Evolutionary conservation across 371 early-diverging fungal genomes (phyloP).

Genomic region (Aphelidium insulamus): DNA sequence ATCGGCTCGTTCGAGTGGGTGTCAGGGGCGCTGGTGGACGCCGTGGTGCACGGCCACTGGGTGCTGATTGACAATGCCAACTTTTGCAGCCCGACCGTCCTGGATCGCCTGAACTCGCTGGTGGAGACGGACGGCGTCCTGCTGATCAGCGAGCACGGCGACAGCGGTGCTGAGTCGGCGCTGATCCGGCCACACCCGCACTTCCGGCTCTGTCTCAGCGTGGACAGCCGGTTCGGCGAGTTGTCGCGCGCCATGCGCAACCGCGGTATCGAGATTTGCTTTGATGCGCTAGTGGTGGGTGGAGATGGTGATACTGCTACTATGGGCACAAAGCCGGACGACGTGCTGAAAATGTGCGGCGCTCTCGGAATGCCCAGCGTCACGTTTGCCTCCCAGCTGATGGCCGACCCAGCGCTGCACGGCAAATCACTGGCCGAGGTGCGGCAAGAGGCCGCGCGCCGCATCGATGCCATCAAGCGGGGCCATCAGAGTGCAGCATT

Average conservation of each 20-base stretch:
- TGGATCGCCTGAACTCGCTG: slow-evolving; percentile 84
- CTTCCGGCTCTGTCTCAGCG: slow-evolving; percentile 96
- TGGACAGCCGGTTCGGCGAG: slow-evolving; percentile 85
- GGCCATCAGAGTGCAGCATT: too few relatives aligned
- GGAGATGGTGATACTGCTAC: too few relatives aligned
- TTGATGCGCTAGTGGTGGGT: too few relatives aligned
- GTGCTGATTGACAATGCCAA: slow-evolving; percentile 97
- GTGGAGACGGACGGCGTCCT: slow-evolving; percentile 76
- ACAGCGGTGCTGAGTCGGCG: slow-evolving; percentile 55
- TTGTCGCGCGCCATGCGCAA: slow-evolving; percentile 93
- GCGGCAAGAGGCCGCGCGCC: too few relatives aligned
- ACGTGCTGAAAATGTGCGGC: too few relatives aligned
- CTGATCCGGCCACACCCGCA: slow-evolving; percentile 74
- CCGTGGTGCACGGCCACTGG: slow-evolving; percentile 91
- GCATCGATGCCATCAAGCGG: too few relatives aligned
- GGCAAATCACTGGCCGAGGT: too few relatives aligned
- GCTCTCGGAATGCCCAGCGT: too few relatives aligned
- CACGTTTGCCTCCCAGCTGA: too few relatives aligned
- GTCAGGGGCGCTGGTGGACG: slow-evolving; percentile 83
- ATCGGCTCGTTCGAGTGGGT: slow-evolving; percentile 97
- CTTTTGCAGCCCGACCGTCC: slow-evolving; percentile 77
- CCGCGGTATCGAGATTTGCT: slow-evolving; percentile 78
- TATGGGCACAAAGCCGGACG: too few relatives aligned
- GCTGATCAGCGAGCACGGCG: slow-evolving; percentile 74
- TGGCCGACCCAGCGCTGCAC: too few relatives aligned